Percentiles rank a stretch among this genome's conserved stretches.
phyloP scores from a whole-genome alignment of 2,329 filamentous ascomycete genomes.

The Sarocladium strictum region DNA sequence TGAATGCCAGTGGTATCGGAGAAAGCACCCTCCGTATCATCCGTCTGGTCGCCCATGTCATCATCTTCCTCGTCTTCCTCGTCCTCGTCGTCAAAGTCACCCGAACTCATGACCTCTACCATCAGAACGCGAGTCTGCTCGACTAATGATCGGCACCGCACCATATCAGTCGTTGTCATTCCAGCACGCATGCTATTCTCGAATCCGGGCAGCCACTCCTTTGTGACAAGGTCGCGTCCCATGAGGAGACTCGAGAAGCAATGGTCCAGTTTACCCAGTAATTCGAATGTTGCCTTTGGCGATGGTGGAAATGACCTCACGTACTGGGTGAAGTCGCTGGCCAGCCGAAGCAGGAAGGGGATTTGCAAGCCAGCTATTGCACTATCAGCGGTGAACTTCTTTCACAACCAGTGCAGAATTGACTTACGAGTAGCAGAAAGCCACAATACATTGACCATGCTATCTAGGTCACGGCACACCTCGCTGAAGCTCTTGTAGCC shows the following conservation, averaged over 20 bases:
- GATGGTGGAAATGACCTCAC: constrained; percentile 60
- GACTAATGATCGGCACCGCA: constrained; percentile 75
- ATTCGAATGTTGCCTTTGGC: constrained; percentile 60
- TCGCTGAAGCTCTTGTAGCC: constrained; percentile 60
- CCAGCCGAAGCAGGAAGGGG: constrained; percentile 75
- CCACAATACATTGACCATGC: constrained; percentile 77
- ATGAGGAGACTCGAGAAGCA: constrained; percentile 72
- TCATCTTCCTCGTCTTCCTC: constrained; percentile 31
- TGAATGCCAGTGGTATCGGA: not conserved
- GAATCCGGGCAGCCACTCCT: constrained; percentile 64
- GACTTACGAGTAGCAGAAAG: constrained; percentile 74
- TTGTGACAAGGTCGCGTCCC: constrained; percentile 60
- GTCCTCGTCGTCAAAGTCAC: constrained; percentile 32
- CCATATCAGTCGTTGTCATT: constrained; percentile 76
- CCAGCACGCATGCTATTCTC: constrained; percentile 55
- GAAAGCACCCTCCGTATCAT: constrained; percentile 15
- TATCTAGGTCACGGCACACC: constrained; percentile 67
- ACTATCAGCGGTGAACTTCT: not conserved
- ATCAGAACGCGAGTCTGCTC: constrained; percentile 68
- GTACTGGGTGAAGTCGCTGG: constrained; percentile 65
- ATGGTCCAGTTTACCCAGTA: constrained; percentile 75
- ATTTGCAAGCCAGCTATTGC: constrained; percentile 67
- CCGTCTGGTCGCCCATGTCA: constrained; percentile 20
- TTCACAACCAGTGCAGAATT: not conserved
- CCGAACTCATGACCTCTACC: constrained; percentile 57